Percentiles rank a stretch among this genome's conserved stretches.
These are phyloP conservation scores for Reutealis trisperma DNA, from an alignment of 345 rosid genomes.

Conservation along the genomic window DNA sequence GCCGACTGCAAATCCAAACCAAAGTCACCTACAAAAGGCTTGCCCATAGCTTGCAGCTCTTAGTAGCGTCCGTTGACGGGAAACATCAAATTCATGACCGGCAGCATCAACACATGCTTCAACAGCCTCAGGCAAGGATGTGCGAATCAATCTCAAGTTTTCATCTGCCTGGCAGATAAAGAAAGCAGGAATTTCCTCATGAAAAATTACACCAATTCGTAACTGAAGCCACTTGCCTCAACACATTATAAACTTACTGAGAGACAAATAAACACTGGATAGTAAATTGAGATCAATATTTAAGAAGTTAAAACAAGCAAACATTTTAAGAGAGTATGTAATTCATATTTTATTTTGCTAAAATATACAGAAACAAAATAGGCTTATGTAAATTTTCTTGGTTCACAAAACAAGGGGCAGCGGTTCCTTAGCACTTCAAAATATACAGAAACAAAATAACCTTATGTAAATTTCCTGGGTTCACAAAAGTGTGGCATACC, in stretches of 20 bases:
- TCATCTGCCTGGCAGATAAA: conserved; percentile 80
- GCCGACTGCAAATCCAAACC: conserved; percentile 17
- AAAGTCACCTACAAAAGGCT: conserved; percentile 90
- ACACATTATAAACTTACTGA: neutral
- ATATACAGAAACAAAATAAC: neutral
- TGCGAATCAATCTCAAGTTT: conserved; percentile 82
- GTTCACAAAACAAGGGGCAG: conserved; percentile 6
- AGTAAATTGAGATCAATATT: neutral
- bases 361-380: neutral
- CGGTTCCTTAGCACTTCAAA: neutral
- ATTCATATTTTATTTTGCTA: neutral
- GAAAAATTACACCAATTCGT: conserved; percentile 2
- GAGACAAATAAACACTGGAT: neutral
- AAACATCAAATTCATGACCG: conserved; percentile 82
- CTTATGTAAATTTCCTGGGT: neutral
- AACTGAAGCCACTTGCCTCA: neutral
- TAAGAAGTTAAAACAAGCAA: neutral
- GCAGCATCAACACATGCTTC: conserved; percentile 96
- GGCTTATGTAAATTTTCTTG: neutral
- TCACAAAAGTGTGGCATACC: conserved; percentile 36
- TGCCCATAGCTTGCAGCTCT: conserved; percentile 99
- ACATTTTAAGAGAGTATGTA: neutral
- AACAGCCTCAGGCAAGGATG: conserved; percentile 92
- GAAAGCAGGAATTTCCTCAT: conserved; percentile 1
- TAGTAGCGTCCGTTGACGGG: conserved; percentile 75